These are phyloP conservation scores for Biscogniauxia sp. DNA, from an alignment of 2,329 filamentous ascomycete genomes.

Conservation along the genomic window DNA sequence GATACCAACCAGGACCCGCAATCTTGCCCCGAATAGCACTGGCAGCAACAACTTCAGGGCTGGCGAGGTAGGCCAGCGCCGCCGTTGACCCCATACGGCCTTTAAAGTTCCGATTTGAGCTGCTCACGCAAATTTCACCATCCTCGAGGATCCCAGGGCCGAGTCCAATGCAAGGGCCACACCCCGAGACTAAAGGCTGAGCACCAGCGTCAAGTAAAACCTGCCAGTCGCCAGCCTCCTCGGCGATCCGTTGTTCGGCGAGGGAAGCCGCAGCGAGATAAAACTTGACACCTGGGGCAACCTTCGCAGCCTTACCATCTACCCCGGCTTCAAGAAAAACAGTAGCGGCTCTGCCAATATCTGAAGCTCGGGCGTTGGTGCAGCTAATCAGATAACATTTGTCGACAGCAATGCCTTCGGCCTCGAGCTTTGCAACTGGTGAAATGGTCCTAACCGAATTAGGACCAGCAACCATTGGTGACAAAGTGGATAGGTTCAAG, in stretches of 20 bases:
- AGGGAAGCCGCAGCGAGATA: constrained; percentile 87
- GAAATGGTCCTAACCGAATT: too few species aligned
- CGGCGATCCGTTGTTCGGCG: constrained; percentile 72
- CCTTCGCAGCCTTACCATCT: constrained; percentile 63
- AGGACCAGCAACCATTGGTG: constrained; percentile 85
- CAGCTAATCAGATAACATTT: constrained; percentile 88
- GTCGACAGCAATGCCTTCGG: constrained; percentile 72
- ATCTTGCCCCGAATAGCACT: constrained; percentile 75
- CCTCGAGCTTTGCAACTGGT: constrained; percentile 69
- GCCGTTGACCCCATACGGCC: constrained; percentile 84
- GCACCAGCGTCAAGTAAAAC: constrained; percentile 78
- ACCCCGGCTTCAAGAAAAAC: constrained; percentile 81
- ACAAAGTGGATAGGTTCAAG: constrained; percentile 78
- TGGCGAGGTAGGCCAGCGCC: constrained; percentile 80
- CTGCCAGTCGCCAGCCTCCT: constrained; percentile 85
- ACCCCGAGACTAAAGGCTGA: constrained; percentile 66
- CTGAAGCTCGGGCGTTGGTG: constrained; percentile 80
- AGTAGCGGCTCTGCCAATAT: constrained; percentile 75
- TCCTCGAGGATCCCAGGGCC: constrained; percentile 73
- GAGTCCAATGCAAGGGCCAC: constrained; percentile 83
- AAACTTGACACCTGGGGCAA: constrained; percentile 74
- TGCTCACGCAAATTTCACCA: constrained; percentile 79
- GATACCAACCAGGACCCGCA: constrained; percentile 74
- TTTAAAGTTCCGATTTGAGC: constrained; percentile 82
- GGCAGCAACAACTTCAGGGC: constrained; percentile 88